phyloP scores from a whole-genome alignment of 805 yeast genomes.

The Millerozyma acaciae region DNA sequence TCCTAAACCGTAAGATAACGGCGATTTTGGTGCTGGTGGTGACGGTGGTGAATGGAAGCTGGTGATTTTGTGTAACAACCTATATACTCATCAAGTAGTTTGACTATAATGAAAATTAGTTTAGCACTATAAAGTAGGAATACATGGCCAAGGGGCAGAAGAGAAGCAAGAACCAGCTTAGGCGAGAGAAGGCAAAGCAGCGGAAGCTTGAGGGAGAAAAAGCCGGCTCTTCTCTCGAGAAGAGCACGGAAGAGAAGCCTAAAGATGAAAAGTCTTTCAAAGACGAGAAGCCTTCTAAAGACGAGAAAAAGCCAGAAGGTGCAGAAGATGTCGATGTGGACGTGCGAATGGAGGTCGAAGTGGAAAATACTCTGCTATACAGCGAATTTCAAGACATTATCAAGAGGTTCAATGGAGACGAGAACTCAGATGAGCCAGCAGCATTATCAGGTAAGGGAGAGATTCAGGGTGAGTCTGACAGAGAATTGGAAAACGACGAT shows the following conservation, averaged over 20 bases:
- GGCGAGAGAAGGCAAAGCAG: constrained; percentile 45
- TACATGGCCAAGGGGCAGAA: constrained; percentile 21
- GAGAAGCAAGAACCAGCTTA: constrained; percentile 50
- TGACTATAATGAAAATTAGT: too few species aligned
- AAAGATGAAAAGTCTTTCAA: background rate
- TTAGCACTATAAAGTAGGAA: background rate
- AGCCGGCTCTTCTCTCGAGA: constrained; percentile 2
- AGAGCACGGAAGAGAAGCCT: background rate
- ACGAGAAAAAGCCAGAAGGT: constrained; percentile 3
- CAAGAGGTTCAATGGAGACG: constrained; percentile 9
- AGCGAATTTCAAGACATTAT: constrained; percentile 20
- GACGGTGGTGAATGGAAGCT: background rate
- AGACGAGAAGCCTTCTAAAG: constrained; percentile 2
- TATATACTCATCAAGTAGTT: constrained; percentile 3
- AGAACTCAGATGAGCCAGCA: constrained; percentile 1
- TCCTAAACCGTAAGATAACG: background rate
- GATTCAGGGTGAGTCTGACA: constrained; percentile 22
- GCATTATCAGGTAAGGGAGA: constrained; percentile 20
- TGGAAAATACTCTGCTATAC: constrained; percentile 7
- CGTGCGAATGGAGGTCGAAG: constrained; percentile 1
- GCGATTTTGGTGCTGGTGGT: background rate
- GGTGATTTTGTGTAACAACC: constrained; percentile 7
- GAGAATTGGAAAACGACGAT: constrained; percentile 13
- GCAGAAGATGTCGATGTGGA: constrained; percentile 5
- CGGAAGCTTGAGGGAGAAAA: constrained; percentile 22